These are phyloP conservation scores for Saksenaea oblongispora DNA, from an alignment of 371 early-diverging fungal genomes.

Conservation along the genomic window DNA sequence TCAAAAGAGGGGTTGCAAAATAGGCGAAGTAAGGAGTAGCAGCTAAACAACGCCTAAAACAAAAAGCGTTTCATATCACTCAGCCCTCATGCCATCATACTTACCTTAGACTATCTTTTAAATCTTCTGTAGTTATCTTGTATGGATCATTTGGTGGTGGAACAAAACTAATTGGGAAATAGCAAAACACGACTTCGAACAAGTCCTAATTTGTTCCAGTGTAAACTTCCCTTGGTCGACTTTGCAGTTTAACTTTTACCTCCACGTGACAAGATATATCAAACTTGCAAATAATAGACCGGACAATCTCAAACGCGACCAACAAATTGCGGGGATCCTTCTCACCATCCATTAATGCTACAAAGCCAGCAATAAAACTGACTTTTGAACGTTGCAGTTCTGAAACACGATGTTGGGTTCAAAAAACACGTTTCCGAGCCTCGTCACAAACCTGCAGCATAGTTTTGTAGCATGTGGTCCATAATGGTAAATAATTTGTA, in stretches of 20 bases:
- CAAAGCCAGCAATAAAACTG: constrained; percentile 74
- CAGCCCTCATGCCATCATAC: background rate
- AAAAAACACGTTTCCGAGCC: background rate
- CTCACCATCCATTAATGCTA: constrained; percentile 86
- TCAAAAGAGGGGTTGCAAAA: constrained; percentile 74
- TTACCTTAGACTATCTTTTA: constrained; percentile 69
- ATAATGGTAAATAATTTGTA: constrained; percentile 21
- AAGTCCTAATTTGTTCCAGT: constrained; percentile 55
- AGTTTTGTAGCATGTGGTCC: constrained; percentile 19
- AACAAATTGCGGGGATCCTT: constrained; percentile 90
- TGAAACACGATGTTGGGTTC: background rate
- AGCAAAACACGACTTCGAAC: constrained; percentile 92
- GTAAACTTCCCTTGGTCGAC: background rate
- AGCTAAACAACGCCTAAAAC: constrained; percentile 59
- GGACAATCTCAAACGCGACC: constrained; percentile 70
- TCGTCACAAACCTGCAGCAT: constrained; percentile 16
- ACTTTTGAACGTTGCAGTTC: constrained; percentile 27
- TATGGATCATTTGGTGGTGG: constrained; percentile 84
- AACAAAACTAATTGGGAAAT: constrained; percentile 96
- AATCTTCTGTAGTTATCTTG: constrained; percentile 82
- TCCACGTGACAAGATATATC: constrained; percentile 68
- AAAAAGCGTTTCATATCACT: constrained; percentile 10
- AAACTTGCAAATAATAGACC: constrained; percentile 56
- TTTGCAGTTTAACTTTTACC: constrained; percentile 29
- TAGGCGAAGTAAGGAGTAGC: constrained; percentile 73